Percentiles rank a stretch among this genome's conserved stretches.
Conservation (phyloP, 192 early-diverging fungal species). For the Coemansia sp. region DNA sequence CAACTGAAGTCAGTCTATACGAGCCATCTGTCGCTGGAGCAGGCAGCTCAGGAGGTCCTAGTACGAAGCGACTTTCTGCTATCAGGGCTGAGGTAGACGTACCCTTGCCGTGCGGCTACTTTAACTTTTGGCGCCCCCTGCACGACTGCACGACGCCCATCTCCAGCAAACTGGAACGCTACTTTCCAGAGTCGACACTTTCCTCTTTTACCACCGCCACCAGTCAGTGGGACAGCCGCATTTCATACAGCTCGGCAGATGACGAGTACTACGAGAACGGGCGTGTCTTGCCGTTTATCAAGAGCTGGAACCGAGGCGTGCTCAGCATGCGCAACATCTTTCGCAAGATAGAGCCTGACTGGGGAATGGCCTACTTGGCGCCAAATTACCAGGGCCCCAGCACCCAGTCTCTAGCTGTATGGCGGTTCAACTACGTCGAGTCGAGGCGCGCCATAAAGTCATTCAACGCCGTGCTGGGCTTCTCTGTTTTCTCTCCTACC, state of each 20-base stretch:
- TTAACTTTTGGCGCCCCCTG: constrained; percentile 51
- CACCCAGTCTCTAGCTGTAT: constrained; percentile 19
- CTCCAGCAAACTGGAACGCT: constrained; percentile 26
- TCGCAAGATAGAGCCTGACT: constrained; percentile 57
- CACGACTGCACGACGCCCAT: constrained; percentile 29
- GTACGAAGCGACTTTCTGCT: not conserved
- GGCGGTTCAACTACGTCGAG: constrained; percentile 52
- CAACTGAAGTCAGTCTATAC: constrained; percentile 51
- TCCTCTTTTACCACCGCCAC: not conserved
- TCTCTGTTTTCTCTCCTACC: constrained; percentile 25
- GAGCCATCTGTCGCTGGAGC: constrained; percentile 26
- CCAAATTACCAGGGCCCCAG: constrained; percentile 10
- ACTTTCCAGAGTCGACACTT: constrained; percentile 9
- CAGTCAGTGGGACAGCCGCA: constrained; percentile 46
- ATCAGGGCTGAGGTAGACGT: constrained; percentile 29
- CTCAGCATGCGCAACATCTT: constrained; percentile 19
- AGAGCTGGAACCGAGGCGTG: constrained; percentile 41
- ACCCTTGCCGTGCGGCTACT: constrained; percentile 43
- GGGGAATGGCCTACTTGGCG: constrained; percentile 50
- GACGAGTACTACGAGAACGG: constrained; percentile 59
- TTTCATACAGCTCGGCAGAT: constrained; percentile 54
- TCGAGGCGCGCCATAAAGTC: constrained; percentile 23
- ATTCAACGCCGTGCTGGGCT: constrained; percentile 34
- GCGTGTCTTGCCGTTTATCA: constrained; percentile 42
- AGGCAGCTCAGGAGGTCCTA: not conserved